phyloP scores from a whole-genome alignment of 768 basidiomycete species.

The Kwoniella sp. region DNA sequence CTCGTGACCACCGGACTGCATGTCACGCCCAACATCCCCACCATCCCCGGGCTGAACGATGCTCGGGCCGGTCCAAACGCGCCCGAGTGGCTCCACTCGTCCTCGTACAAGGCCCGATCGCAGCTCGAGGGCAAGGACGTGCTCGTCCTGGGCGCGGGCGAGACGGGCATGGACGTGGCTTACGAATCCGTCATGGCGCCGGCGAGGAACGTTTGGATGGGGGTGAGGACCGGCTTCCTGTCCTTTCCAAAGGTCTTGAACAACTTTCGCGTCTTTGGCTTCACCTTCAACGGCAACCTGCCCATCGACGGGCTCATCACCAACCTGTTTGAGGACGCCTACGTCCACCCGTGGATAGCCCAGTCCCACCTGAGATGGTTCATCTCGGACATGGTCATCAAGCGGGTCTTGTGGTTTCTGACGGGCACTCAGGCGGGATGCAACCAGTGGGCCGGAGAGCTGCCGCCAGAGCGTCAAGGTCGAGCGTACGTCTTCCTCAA shows the following conservation, averaged over 20 bases:
- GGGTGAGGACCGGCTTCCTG: conserved; percentile 58
- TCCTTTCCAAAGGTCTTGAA: conserved; percentile 62
- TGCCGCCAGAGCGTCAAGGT: conserved; percentile 57
- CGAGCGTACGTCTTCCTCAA: conserved; percentile 65
- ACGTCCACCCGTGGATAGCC: conserved; percentile 62
- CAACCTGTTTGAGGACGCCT: conserved; percentile 56
- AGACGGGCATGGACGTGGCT: conserved; percentile 62
- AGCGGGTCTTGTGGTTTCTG: conserved; percentile 60
- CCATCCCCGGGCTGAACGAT: conserved; percentile 55
- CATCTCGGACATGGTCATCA: conserved; percentile 58
- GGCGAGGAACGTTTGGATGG: conserved; percentile 57
- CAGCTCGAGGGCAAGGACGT: conserved; percentile 56
- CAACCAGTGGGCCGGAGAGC: conserved; percentile 64
- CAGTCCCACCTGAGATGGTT: conserved; percentile 60
- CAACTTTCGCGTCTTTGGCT: conserved; percentile 59
- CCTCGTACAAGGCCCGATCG: conserved; percentile 55
- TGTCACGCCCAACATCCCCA: conserved; percentile 57
- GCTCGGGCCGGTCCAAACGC: conserved; percentile 48
- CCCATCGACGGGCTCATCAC: conserved; percentile 56
- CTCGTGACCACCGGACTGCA: conserved; percentile 60
- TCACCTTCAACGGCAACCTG: conserved; percentile 51
- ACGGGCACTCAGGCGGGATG: conserved; percentile 59
- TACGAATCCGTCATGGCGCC: conserved; percentile 54
- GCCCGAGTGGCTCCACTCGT: conserved; percentile 54
- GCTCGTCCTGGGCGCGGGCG: conserved; percentile 61